Base-by-base conservation (phyloP, 805 yeast species). In the Ogataea thermomethanolica region DNA sequence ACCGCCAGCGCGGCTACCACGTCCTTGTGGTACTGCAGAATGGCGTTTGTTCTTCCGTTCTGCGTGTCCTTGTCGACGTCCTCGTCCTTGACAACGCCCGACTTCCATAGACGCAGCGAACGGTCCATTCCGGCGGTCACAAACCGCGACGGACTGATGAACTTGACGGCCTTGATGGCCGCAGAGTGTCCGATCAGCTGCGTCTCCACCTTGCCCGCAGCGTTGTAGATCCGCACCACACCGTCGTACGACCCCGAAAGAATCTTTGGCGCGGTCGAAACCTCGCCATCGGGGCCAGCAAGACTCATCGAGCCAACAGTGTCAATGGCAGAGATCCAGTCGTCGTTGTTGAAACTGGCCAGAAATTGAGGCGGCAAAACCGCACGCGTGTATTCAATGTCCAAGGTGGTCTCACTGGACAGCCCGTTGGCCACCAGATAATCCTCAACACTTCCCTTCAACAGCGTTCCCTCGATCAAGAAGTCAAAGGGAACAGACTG, bases 161-260 rank as follows among this genome's bases (percentile, higher is more conserved):
- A 91, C 55, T 79, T 76, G 21, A 88, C 95, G 11, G 85, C 73
- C 59, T 84, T 82, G 39, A 93, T 80, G 9, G 97, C 81, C 23
- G 87, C 96, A 12, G 84, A 78, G 62, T 93, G 99, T 21, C 97
- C 98, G 37, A 78, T 76, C 51, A 84, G 76, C 60, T 87, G 95
- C 46, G 83, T 78, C 51, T 79, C 82, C 8, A 90, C 83, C 35
- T 77, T 73, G 8, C 97, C 98, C 11, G 86, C 74, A 63, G 78
- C 65, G 58, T 87, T 81, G 80, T 90, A 93, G 8, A 93, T 79
- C 49, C 98, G 77, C 17, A 91, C 96, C 23, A 91, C 76, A 53
- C 98, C 98, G 61, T 93, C 99, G 58, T 90, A 93, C 0, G 95
- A 81, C 28, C 98, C 99, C 10, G 93, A 79, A 32, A 89, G 70